phyloP scores from a whole-genome alignment of 805 yeast species.

The Wickerhamiella australiensis region DNA sequence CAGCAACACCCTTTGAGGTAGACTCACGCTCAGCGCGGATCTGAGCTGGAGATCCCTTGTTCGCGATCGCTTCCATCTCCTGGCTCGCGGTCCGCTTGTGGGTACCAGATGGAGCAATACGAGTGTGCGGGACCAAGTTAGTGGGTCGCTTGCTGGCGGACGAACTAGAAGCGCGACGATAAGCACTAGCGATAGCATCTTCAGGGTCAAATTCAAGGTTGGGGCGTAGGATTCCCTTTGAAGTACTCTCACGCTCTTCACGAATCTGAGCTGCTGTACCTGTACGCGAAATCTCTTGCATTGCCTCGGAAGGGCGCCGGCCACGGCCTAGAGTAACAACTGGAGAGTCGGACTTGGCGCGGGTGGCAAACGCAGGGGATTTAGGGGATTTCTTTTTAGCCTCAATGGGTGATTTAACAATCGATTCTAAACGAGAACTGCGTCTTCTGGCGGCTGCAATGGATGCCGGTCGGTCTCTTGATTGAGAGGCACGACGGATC shows the following conservation, averaged over 20 bases:
- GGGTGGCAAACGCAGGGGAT: not conserved
- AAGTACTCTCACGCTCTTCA: conserved; percentile 8
- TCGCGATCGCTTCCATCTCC: not conserved
- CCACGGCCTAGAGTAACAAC: not conserved
- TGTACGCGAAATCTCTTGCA: not conserved
- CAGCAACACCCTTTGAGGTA: not conserved
- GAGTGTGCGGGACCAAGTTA: too few relatives aligned
- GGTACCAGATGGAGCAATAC: too few relatives aligned
- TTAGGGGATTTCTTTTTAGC: not conserved
- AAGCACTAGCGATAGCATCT: not conserved
- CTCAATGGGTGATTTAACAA: not conserved
- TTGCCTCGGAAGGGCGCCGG: not conserved
- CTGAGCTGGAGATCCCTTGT: conserved; percentile 1
- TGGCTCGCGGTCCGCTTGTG: not conserved
- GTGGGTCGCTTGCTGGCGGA: too few relatives aligned
- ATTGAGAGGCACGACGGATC: conserved; percentile 3
- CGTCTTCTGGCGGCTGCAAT: not conserved
- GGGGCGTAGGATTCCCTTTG: not conserved
- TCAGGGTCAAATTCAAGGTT: not conserved
- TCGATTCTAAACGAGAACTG: not conserved
- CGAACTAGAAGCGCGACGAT: conserved; percentile 6
- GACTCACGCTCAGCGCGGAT: conserved; percentile 8
- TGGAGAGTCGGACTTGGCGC: not conserved
- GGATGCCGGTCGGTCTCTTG: not conserved
- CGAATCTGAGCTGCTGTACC: conserved; percentile 3